phyloP scores from a whole-genome alignment of 805 yeast species.

The Wickerhamiella shivajii region DNA sequence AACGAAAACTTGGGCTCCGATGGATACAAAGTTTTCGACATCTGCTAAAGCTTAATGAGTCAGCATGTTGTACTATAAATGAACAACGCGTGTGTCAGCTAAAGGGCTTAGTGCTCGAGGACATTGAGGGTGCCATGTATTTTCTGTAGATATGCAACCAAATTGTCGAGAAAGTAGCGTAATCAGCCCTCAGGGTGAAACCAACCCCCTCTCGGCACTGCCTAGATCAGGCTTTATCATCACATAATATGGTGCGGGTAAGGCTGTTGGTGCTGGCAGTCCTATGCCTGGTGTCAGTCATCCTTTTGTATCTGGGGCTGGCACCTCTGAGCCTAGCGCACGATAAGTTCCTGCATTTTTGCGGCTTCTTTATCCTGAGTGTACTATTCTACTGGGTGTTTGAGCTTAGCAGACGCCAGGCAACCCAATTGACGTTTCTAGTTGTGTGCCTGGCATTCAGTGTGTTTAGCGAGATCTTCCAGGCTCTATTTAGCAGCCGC shows the following conservation, averaged over 20 bases:
- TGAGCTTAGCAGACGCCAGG: constrained; percentile 27
- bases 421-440: constrained; percentile 23
- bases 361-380: constrained; percentile 26
- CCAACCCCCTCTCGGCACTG: background rate
- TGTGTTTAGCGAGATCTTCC: constrained; percentile 28
- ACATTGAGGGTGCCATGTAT: background rate
- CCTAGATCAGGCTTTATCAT: no score
- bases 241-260: constrained; percentile 18
- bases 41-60: no score
- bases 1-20: constrained; percentile 69
- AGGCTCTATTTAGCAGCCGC: constrained; percentile 23
- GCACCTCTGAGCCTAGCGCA: constrained; percentile 26
- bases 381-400: constrained; percentile 30
- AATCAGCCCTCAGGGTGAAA: background rate
- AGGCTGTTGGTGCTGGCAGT: constrained; percentile 16
- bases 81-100: background rate
- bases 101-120: background rate
- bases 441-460: constrained; percentile 26
- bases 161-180: background rate
- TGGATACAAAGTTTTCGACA: constrained; percentile 14
- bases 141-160: background rate
- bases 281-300: constrained; percentile 13
- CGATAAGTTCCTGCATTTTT: constrained; percentile 27
- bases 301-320: constrained; percentile 18
- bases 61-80: background rate